Conservation (phyloP, 805 yeast species). For the Wickerhamomyces sydowiorum region DNA sequence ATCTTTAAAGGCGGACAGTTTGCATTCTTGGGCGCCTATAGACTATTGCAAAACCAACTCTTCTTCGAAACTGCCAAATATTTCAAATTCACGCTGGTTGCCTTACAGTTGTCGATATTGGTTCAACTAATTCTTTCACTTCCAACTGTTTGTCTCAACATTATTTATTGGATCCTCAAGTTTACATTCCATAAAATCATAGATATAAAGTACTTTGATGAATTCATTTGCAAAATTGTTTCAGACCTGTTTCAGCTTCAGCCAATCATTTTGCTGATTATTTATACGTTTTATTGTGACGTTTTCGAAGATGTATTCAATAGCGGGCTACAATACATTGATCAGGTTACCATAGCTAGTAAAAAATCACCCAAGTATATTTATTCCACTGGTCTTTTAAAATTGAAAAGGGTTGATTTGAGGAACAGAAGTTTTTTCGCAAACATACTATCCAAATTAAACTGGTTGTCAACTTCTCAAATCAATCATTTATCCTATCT, state of each 20-base stretch:
- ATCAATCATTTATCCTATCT: background rate
- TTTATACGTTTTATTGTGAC: slow-evolving; percentile 3
- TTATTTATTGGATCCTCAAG: background rate
- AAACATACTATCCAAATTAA: background rate
- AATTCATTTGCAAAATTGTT: background rate
- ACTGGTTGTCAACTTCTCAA: slow-evolving; percentile 1
- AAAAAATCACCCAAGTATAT: background rate
- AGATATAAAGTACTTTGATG: background rate
- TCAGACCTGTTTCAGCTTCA: slow-evolving; percentile 3
- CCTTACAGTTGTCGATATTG: slow-evolving; percentile 8
- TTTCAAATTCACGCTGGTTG: slow-evolving; percentile 6
- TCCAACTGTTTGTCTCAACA: background rate
- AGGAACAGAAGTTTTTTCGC: background rate
- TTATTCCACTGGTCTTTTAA: slow-evolving; percentile 3
- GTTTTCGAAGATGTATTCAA: slow-evolving; percentile 9
- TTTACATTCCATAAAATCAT: background rate
- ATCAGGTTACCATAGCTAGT: slow-evolving; percentile 5
- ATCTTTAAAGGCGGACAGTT: slow-evolving; percentile 12
- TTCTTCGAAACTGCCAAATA: slow-evolving; percentile 9
- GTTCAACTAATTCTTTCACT: slow-evolving; percentile 1
- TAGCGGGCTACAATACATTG: slow-evolving; percentile 8
- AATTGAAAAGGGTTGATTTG: slow-evolving; percentile 1
- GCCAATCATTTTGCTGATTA: background rate
- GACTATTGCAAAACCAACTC: slow-evolving; percentile 11
- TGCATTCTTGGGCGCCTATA: slow-evolving; percentile 13